Evolutionary conservation across 129 eudicot genomes (phyloP), one percentile per base, ranked within the genome.

Genomic region (Logfia minima): DNA sequence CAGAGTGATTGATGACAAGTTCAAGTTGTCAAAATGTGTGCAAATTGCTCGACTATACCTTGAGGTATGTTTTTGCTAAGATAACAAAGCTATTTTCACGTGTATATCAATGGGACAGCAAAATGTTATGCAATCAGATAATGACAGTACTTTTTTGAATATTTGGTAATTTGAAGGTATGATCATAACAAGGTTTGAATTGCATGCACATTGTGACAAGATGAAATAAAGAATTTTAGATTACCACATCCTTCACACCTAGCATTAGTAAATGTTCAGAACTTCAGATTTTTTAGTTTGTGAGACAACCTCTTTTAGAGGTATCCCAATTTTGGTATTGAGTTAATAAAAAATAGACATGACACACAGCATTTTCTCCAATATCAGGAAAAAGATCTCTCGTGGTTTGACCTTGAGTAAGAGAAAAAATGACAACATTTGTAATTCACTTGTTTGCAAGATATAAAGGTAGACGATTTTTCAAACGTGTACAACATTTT

Each of bases 21-120:
- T 91, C 82, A 87, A 89, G 83, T 70, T 94, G 83, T 79, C 93
- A 70, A 94, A 91, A 88, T 89, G 98, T 87, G 97, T 91, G 43
- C 97, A 94, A 63, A 94, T 94, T 86, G 97, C 98, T 67, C 91
- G 97, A 64, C 84, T 94, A 55, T 94, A 94, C 87, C 96, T 94
- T 51, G 98, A 93, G 98, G 98, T 93, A 90, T 64, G 31, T 10
- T 74, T 73, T 31, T 58, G 53, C 76, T 75, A 41, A 75, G 32
- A 22, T 16, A 11, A 66, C 14, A 8, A 72, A 37, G 22, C 8
- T 5, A 13, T 56, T 11, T 41, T 62, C 24, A 19, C 21, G 4
- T 55, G 8, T 70, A 32, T 26, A 62, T 69, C 22, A 58, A 41
- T 19, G 43, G 76, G 72, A 13, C 53, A 62, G 59, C 8, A 41